phyloP scores from a whole-genome alignment of 495 filamentous ascomycete genomes.

The Penicillium parvum region DNA sequence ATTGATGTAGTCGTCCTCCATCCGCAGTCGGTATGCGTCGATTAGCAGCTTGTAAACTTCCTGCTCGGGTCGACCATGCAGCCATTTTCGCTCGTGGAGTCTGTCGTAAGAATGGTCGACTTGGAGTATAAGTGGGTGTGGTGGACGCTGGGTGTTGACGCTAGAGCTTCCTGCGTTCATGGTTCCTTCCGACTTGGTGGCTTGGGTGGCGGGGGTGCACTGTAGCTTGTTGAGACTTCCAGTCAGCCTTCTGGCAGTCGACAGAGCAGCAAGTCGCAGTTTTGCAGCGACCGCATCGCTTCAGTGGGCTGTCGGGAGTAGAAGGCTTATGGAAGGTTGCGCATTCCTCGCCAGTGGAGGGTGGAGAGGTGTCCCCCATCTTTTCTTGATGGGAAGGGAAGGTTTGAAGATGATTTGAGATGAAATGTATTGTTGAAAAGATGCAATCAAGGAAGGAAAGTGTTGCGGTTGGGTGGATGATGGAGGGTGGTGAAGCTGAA shows the following conservation, averaged over 20 bases:
- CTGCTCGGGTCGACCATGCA: too few species aligned
- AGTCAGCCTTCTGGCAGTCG: constrained; percentile 43
- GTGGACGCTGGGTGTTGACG: too few species aligned
- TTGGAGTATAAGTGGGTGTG: too few species aligned
- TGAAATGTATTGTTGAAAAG: too few species aligned
- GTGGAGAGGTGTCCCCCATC: background rate
- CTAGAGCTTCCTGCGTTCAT: background rate
- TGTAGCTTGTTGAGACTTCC: constrained; percentile 39
- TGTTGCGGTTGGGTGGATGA: too few species aligned
- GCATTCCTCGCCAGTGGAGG: background rate
- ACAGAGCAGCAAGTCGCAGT: constrained; percentile 40
- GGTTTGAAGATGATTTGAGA: background rate
- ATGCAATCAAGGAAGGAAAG: too few species aligned
- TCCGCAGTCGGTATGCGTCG: too few species aligned
- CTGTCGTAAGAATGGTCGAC: too few species aligned
- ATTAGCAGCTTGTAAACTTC: too few species aligned
- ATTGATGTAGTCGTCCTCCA: too few species aligned
- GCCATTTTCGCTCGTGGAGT: too few species aligned
- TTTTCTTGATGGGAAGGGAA: background rate
- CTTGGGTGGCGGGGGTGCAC: constrained; percentile 16
- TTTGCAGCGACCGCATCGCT: constrained; percentile 27
- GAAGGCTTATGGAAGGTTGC: background rate
- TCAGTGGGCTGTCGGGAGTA: background rate
- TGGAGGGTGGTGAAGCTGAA: background rate
- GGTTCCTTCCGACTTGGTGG: too few species aligned